Conservation (phyloP, 2,329 filamentous ascomycete species). For the Diplodia sapinea region DNA sequence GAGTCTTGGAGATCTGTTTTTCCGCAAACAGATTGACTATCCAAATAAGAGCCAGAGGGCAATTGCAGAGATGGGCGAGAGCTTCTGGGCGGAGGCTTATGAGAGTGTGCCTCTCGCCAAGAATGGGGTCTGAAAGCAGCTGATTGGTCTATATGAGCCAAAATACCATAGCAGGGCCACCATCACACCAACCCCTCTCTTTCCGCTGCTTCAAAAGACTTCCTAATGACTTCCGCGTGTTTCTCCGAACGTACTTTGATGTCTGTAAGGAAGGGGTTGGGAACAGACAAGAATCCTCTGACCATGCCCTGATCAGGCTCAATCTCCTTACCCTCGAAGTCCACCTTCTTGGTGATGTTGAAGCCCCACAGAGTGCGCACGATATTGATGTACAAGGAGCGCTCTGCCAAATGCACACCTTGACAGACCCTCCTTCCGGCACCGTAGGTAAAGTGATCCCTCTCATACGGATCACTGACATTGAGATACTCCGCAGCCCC, state of each 20-base stretch:
- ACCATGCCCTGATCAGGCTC: conserved; percentile 41
- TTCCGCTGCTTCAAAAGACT: conserved; percentile 38
- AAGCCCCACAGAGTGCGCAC: conserved; percentile 46
- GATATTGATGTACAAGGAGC: conserved; percentile 46
- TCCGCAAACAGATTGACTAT: conserved; percentile 48
- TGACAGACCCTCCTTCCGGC: conserved; percentile 46
- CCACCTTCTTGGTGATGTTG: conserved; percentile 41
- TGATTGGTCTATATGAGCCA: no score
- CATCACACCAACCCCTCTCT: no score
- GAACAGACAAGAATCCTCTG: conserved; percentile 43
- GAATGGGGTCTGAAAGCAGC: background rate
- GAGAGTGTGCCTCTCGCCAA: conserved; percentile 37
- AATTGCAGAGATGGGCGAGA: conserved; percentile 41
- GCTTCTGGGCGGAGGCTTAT: conserved; percentile 45
- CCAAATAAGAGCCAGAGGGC: conserved; percentile 50
- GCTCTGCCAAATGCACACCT: conserved; percentile 47
- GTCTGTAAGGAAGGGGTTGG: conserved; percentile 42
- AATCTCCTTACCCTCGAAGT: conserved; percentile 36
- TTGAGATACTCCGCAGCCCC: conserved; percentile 45
- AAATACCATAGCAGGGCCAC: no score
- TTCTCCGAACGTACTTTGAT: conserved; percentile 39
- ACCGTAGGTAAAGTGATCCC: conserved; percentile 48
- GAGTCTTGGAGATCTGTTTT: conserved; percentile 49
- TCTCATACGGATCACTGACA: conserved; percentile 39
- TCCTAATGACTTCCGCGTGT: conserved; percentile 38